phyloP scores from a whole-genome alignment of 2,329 filamentous ascomycete genomes.

The Colletotrichum theobromicola region DNA sequence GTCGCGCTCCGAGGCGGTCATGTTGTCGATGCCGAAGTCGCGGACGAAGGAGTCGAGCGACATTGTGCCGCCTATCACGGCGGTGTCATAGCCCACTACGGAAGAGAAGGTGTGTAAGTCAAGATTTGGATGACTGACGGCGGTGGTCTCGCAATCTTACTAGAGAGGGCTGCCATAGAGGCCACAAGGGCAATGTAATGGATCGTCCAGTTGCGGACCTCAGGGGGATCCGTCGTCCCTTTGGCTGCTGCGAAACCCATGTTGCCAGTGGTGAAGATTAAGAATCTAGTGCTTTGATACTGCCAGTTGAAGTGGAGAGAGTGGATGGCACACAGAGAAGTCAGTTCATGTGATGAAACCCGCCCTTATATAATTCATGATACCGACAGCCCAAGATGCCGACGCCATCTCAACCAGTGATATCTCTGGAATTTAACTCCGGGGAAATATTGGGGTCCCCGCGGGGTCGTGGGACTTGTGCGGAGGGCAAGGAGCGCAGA shows the following conservation, averaged over 20 bases:
- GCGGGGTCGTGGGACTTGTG: neutral
- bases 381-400: neutral
- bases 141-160: slow-evolving; percentile 21
- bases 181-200: slow-evolving; percentile 35
- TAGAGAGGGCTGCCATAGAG: slow-evolving; percentile 38
- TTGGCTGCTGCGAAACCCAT: slow-evolving; percentile 32
- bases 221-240: slow-evolving; percentile 37
- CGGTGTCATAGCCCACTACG: slow-evolving; percentile 23
- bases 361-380: neutral
- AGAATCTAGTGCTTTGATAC: neutral
- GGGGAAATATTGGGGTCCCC: neutral
- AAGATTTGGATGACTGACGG: neutral
- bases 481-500: neutral
- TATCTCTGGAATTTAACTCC: neutral
- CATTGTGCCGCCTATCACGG: slow-evolving; percentile 30
- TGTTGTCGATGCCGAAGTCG: slow-evolving; percentile 21
- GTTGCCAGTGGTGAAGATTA: neutral
- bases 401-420: neutral
- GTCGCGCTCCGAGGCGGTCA: slow-evolving; percentile 11
- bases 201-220: slow-evolving; percentile 38
- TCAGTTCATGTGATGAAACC: neutral
- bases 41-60: slow-evolving; percentile 25
- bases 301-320: neutral
- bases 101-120: neutral
- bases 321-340: neutral